A percentile compares a stretch with the other conserved stretches of the same genome.
Conservation (phyloP, 2,329 filamentous ascomycete genomes). For the Mycosphaerella arachidis region DNA sequence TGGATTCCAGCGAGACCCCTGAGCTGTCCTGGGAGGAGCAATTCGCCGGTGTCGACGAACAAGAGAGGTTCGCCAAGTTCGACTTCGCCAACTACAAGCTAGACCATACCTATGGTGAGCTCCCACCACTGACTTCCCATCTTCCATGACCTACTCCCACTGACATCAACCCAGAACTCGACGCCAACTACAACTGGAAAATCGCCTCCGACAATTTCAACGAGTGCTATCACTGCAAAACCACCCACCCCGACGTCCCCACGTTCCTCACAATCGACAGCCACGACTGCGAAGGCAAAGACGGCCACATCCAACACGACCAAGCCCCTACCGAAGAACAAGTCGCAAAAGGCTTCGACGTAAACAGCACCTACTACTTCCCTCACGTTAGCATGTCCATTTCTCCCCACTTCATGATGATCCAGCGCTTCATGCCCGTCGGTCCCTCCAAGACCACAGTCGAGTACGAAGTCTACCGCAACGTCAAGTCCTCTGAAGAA, state of each 20-base stretch:
- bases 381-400: conserved; percentile 48
- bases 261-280: conserved; percentile 51
- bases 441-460: conserved; percentile 48
- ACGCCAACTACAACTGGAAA: conserved; percentile 57
- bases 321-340: conserved; percentile 44
- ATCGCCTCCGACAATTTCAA: conserved; percentile 60
- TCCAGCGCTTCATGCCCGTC: conserved; percentile 57
- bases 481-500: conserved; percentile 52
- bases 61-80: conserved; percentile 43
- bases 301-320: conserved; percentile 46
- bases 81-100: conserved; percentile 53
- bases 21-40: conserved; percentile 50
- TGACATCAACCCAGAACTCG: conserved; percentile 40
- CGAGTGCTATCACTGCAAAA: conserved; percentile 60
- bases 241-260: conserved; percentile 54
- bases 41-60: conserved; percentile 46
- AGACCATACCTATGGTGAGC: conserved; percentile 48
- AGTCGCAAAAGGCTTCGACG: conserved; percentile 41
- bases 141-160: background rate
- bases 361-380: conserved; percentile 46
- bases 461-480: conserved; percentile 58
- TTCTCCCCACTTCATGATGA: conserved; percentile 56
- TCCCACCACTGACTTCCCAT: background rate
- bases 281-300: conserved; percentile 49
- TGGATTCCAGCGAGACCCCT: conserved; percentile 43